Base-by-base conservation (phyloP, 1,139 yeast genomes). In the Kazachstania sp. region DNA sequence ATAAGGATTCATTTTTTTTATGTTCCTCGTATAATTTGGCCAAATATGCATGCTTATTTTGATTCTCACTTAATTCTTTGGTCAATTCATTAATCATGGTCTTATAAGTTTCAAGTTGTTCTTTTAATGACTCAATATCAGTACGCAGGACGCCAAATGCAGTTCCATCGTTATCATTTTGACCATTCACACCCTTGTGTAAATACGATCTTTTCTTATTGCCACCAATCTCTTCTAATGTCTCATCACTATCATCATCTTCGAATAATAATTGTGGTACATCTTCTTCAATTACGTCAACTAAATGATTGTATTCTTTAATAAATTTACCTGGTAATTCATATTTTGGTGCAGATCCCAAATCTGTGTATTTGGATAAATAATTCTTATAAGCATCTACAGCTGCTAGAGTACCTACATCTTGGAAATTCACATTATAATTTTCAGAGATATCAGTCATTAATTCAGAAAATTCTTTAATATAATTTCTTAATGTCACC, bases 391-490 rank as follows among this genome's bases (percentile, higher is more conserved):
- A 88, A 0, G 73, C 64, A 41, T 74, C 70, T 18, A 86, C 82
- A 0, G 95, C 82, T 11, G 71, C 75, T 60, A 86, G 86, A 18
- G 90, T 97, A 0, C 90, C 95, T 4, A 81, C 78, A 65, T 90
- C 97, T 61, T 88, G 90, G 69, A 86, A 87, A 63, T 88, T 88
- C 35, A 95, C 96, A 60, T 90, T 87, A 62, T 86, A 86, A 47
- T 81, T 77, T 3, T 70, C 62, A 26, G 75, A 32, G 37, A 64
- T 55, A 47, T 58, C 62, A 19, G 53, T 46, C 60, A 63, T 53
- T 11, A 63, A 45, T 2, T 36, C 49, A 8, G 49, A 43, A 29
- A 61, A 48, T 31, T 49, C 46, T 19, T 48, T 39, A 15, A 61
- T 51, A 15, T 45, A 48, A 4, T 49, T 48, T n/a, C 53, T 39